phyloP scores from a whole-genome alignment of 495 filamentous ascomycete genomes.

The Talaromyces nanjingensis region DNA sequence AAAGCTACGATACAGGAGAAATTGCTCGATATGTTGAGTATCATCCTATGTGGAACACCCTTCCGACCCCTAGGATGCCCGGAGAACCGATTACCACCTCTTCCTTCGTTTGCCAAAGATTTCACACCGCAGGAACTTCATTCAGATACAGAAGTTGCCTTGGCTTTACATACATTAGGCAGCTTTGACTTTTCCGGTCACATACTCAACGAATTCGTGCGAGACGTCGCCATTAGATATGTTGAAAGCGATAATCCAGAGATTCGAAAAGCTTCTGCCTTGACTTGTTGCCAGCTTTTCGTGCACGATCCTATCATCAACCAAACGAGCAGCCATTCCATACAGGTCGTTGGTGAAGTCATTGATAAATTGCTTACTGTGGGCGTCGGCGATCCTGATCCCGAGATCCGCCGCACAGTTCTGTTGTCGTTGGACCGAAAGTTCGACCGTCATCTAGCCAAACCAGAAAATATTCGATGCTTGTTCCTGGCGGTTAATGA shows the following conservation, averaged over 20 bases:
- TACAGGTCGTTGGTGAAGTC: constrained; percentile 94
- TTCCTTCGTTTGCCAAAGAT: constrained; percentile 80
- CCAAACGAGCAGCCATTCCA: constrained; percentile 91
- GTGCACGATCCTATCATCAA: constrained; percentile 94
- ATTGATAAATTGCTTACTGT: constrained; percentile 94
- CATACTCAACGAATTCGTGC: constrained; percentile 94
- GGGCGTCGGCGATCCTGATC: constrained; percentile 83
- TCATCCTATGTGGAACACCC: constrained; percentile 82
- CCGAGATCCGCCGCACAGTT: constrained; percentile 82
- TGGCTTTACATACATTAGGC: constrained; percentile 86
- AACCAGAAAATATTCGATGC: constrained; percentile 92
- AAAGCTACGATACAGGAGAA: constrained; percentile 89
- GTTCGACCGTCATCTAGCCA: constrained; percentile 90
- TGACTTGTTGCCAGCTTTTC: constrained; percentile 97
- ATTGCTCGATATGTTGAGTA: constrained; percentile 88
- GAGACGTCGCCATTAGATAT: constrained; percentile 95
- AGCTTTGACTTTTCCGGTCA: constrained; percentile 96
- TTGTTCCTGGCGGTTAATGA: constrained; percentile 97
- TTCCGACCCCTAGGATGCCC: constrained; percentile 91
- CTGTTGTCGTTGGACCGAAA: constrained; percentile 81
- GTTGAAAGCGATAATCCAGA: constrained; percentile 92
- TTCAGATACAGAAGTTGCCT: constrained; percentile 79
- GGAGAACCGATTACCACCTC: constrained; percentile 52
- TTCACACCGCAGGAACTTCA: constrained; percentile 62
- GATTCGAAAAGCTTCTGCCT: constrained; percentile 86